Conservation (phyloP, 805 yeast genomes). For the Kluyveromyces siamensis region DNA sequence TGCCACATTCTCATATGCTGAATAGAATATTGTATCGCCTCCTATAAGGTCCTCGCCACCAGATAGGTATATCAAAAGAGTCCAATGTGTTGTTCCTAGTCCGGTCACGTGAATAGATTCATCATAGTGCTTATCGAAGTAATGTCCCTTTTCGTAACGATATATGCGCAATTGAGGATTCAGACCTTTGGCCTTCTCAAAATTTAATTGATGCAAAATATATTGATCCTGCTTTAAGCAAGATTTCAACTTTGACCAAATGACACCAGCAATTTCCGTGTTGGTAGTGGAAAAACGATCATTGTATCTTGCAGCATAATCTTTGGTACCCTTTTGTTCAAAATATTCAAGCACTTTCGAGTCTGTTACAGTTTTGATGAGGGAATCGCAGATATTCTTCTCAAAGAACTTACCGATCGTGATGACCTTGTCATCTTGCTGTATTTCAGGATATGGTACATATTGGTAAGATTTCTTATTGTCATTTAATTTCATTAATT, state of each 20-base stretch:
- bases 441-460: slow-evolving; percentile 5
- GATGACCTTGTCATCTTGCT: slow-evolving; percentile 6
- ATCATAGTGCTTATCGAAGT: slow-evolving; percentile 53
- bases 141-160: slow-evolving; percentile 47
- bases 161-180: slow-evolving; percentile 50
- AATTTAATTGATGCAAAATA: slow-evolving; percentile 26
- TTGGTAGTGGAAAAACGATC: slow-evolving; percentile 41
- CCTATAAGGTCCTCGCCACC: slow-evolving; percentile 49
- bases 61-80: slow-evolving; percentile 46
- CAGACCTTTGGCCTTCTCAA: slow-evolving; percentile 36
- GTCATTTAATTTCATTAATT: slow-evolving; percentile 1
- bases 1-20: slow-evolving; percentile 10
- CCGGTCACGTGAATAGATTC: slow-evolving; percentile 37
- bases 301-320: slow-evolving; percentile 49
- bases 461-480: background rate
- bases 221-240: slow-evolving; percentile 25
- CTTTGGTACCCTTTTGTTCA: slow-evolving; percentile 21
- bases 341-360: slow-evolving; percentile 6
- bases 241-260: slow-evolving; percentile 37
- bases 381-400: background rate
- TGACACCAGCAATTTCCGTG: slow-evolving; percentile 25
- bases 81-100: slow-evolving; percentile 46
- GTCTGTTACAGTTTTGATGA: slow-evolving; percentile 1
- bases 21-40: slow-evolving; percentile 51
- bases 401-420: slow-evolving; percentile 5